Base-by-base conservation (phyloP, 352 stramenopile species). In the Elongisporangium anandrum region DNA sequence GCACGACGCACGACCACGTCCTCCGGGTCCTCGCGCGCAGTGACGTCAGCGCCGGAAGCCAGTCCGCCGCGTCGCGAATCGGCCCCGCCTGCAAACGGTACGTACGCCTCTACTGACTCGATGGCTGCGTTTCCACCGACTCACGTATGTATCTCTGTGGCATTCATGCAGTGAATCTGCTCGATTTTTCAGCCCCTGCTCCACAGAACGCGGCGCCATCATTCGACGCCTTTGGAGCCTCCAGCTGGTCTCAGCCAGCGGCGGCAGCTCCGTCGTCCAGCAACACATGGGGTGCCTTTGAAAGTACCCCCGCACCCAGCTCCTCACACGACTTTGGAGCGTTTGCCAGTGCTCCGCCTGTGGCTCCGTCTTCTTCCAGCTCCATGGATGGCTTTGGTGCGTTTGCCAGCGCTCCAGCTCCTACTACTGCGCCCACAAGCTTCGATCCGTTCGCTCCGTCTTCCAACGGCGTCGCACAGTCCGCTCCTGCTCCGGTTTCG, bases 121-220 rank as follows among this genome's bases (percentile, higher is more conserved):
- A 34, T 34, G 24, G 7, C 24, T 9, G 5, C 29, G 4, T 51
- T 15, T 15, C 24, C 12, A 20, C 3, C 23, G 16, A 19, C 17
- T 56, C 10, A 47, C 16, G 21, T 61, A 47, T 10, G 60, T 21
- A 15, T 48, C 24, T 21, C n/a, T 57, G n/a, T 56, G 38, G 50
- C 16, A 12, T 56, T 48, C 53, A 53, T 48, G 48, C 69, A 19
- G 64, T 66, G 15, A 90, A 90, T 34, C 57, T 89, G 52, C 66
- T 92, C 19, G 80, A 88, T 63, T 87, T 87, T 65, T 64, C 72
- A 23, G 55, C 69, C n/a, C 65, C 79, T 16, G 55, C 60, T 1
- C 17, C 70, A 22, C 51, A 68, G 8, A 17, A 59, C 2, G 20
- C 65, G 9, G 60, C 53, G 3, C 39, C 57, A 20, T 56, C 54